Evolutionary conservation across 2,329 filamentous ascomycete species (phyloP).

Genomic region (Dryadomyces sulphureus): DNA sequence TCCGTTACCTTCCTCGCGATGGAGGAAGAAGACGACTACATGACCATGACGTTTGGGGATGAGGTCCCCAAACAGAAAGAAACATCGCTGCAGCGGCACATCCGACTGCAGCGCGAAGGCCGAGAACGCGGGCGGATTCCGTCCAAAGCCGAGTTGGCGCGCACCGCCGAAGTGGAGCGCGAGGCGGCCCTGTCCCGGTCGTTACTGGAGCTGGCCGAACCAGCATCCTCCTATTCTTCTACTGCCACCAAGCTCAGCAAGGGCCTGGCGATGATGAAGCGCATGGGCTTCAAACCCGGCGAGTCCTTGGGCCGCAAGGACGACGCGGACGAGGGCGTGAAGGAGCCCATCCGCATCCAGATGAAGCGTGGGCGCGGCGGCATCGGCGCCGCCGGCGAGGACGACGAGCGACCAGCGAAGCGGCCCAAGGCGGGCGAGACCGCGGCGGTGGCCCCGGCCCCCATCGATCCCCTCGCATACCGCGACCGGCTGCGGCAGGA

Average conservation of each 20-base stretch:
- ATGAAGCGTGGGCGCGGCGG: conserved; percentile 71
- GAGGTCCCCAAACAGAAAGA: conserved; percentile 22
- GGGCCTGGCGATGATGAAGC: conserved; percentile 91
- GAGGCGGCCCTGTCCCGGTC: conserved; percentile 66
- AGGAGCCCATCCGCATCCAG: conserved; percentile 60
- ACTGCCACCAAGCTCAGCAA: conserved; percentile 53
- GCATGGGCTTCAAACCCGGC: conserved; percentile 76
- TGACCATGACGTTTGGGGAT: conserved; percentile 84
- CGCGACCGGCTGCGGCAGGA: conserved; percentile 57
- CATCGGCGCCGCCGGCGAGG: conserved; percentile 39
- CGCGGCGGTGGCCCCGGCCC: conserved; percentile 18
- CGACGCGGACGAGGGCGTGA: not conserved
- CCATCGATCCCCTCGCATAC: conserved; percentile 52
- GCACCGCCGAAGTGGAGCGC: conserved; percentile 54
- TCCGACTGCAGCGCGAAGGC: conserved; percentile 43
- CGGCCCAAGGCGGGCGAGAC: conserved; percentile 27
- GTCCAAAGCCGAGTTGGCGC: conserved; percentile 72
- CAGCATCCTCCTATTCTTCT: too few species aligned
- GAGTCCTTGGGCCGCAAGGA: conserved; percentile 47
- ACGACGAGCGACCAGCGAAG: conserved; percentile 47
- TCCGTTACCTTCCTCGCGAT: not conserved
- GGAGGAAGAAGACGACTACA: conserved; percentile 71
- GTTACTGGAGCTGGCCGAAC: conserved; percentile 31
- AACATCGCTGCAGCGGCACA: conserved; percentile 38
- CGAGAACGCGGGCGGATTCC: conserved; percentile 54